Conservation (phyloP, 2,329 filamentous ascomycete genomes). For the Fusarium zealandicum region DNA sequence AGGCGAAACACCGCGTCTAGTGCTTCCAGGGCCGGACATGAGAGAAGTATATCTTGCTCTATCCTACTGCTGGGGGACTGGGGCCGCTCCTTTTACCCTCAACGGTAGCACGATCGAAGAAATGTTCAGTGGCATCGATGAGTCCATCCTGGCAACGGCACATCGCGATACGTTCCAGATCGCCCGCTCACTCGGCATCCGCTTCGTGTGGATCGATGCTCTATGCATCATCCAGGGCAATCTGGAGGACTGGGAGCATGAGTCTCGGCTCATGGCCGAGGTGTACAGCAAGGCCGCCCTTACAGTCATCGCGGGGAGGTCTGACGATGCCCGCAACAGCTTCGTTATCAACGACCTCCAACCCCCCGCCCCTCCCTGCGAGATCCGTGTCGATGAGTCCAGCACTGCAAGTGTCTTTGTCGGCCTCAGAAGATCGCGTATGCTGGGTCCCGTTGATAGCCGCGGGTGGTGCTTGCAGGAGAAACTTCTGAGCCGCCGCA, state of each 20-base stretch:
- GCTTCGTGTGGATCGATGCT: conserved; percentile 38
- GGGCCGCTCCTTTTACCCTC: conserved; percentile 11
- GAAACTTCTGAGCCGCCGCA: conserved; percentile 1
- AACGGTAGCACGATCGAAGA: neutral
- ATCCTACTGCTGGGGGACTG: conserved; percentile 17
- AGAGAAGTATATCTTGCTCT: conserved; percentile 1
- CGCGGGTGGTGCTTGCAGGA: conserved; percentile 26
- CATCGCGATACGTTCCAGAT: neutral
- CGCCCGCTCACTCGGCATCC: neutral
- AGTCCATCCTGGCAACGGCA: neutral
- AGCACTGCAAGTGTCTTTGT: neutral
- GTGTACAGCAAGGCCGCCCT: conserved; percentile 17
- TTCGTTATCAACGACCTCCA: conserved; percentile 2
- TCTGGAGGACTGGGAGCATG: conserved; percentile 32
- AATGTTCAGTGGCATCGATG: neutral
- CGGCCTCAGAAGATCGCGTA: neutral
- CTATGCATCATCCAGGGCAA: conserved; percentile 40
- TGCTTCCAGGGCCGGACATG: neutral
- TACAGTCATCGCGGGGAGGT: conserved; percentile 11
- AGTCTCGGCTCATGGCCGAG: conserved; percentile 16
- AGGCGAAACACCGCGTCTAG: neutral
- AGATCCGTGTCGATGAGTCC: neutral
- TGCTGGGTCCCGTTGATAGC: conserved; percentile 1
- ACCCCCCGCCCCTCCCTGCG: neutral
- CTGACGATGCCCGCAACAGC: conserved; percentile 11